Evolutionary conservation across 192 early-diverging fungal species (phyloP).

Genomic region (Podochytrium sp.): DNA sequence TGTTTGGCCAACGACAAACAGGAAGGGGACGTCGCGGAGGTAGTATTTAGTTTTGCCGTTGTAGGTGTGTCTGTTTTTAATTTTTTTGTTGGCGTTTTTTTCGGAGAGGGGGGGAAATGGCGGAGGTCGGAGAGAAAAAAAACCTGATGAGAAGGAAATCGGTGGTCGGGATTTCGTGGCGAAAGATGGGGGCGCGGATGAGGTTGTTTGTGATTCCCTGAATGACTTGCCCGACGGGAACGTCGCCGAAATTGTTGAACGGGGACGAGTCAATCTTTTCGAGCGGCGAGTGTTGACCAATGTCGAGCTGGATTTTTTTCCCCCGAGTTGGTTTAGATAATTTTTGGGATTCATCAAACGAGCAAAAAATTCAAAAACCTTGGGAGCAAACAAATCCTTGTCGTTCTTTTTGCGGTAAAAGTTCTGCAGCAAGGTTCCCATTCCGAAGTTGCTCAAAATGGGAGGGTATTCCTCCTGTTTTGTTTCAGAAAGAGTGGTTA

Average conservation of each 20-base stretch:
- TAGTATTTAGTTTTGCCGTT: slow-evolving; percentile 86
- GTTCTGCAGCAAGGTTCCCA: slow-evolving; percentile 92
- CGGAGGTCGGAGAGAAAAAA: no score
- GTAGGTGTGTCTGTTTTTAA: slow-evolving; percentile 67
- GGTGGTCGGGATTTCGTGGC: slow-evolving; percentile 66
- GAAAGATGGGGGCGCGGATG: slow-evolving; percentile 89
- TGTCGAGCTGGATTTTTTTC: slow-evolving; percentile 59
- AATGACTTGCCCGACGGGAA: slow-evolving; percentile 88
- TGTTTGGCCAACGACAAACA: slow-evolving; percentile 90
- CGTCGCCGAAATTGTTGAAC: slow-evolving; percentile 93
- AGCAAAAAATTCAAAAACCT: slow-evolving; percentile 52
- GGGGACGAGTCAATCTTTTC: slow-evolving; percentile 91
- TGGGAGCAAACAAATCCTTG: slow-evolving; percentile 78
- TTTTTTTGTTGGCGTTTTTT: no score
- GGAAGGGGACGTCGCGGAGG: slow-evolving; percentile 77
- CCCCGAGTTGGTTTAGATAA: background rate
- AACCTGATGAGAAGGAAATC: slow-evolving; percentile 86
- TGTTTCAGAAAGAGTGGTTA: background rate
- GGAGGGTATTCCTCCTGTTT: slow-evolving; percentile 90
- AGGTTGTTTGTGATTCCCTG: slow-evolving; percentile 92
- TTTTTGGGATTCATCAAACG: background rate
- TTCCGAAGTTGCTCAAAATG: slow-evolving; percentile 89
- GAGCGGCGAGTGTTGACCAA: slow-evolving; percentile 84
- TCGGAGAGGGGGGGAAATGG: no score
- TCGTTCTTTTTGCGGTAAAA: slow-evolving; percentile 92